These are phyloP conservation scores for Sistotremastrum suecicum DNA, from an alignment of 768 basidiomycete genomes.

Conservation along the genomic window DNA sequence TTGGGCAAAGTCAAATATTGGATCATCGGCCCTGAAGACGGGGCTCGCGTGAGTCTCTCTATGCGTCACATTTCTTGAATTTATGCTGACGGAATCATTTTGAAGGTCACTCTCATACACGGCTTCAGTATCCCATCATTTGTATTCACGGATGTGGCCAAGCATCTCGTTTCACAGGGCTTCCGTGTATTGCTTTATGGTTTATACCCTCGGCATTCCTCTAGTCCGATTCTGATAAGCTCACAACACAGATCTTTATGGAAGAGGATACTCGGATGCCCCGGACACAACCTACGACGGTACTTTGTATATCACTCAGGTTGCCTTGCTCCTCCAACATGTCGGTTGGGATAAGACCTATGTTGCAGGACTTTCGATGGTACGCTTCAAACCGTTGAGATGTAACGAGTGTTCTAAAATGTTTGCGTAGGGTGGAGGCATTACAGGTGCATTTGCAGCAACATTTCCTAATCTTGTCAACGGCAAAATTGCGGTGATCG, in stretches of 20 bases:
- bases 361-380: constrained; percentile 68
- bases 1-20: constrained; percentile 68
- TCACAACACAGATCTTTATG: constrained; percentile 48
- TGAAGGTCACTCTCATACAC: constrained; percentile 61
- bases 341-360: constrained; percentile 54
- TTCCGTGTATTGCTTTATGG: constrained; percentile 69
- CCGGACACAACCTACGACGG: constrained; percentile 56
- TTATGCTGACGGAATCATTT: background rate
- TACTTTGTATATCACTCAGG: constrained; percentile 54
- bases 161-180: constrained; percentile 43
- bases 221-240: background rate
- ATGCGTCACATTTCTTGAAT: background rate
- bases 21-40: constrained; percentile 57
- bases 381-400: constrained; percentile 12
- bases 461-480: constrained; percentile 62
- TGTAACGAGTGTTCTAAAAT: background rate
- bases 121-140: constrained; percentile 67
- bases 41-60: constrained; percentile 13
- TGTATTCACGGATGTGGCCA: constrained; percentile 66
- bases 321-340: constrained; percentile 75
- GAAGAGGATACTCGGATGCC: constrained; percentile 73
- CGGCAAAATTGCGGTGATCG: constrained; percentile 49
- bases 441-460: constrained; percentile 56
- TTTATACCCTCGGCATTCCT: constrained; percentile 14
- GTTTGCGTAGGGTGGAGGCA: constrained; percentile 46